These are phyloP conservation scores for Cylindricascospora bacillispora DNA, from an alignment of 1,139 yeast genomes.

Conservation along the genomic window DNA sequence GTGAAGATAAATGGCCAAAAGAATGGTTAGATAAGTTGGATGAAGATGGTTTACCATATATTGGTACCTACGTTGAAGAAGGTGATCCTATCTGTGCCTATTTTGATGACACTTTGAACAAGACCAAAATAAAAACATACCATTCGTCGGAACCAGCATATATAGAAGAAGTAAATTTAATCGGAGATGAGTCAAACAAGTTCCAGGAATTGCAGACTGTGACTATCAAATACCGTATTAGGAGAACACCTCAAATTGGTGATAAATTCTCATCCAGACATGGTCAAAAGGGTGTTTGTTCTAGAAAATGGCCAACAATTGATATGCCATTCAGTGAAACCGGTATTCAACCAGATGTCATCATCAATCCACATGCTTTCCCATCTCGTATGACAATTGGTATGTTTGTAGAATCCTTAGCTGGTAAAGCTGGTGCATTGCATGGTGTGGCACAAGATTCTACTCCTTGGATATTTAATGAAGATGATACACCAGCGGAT, in stretches of 20 bases:
- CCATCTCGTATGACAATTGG: slow-evolving; percentile 99
- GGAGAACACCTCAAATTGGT: slow-evolving; percentile 91
- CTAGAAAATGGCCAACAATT: slow-evolving; percentile 93
- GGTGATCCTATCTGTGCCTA: slow-evolving; percentile 95
- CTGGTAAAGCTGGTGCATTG: slow-evolving; percentile 96
- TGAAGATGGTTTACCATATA: slow-evolving; percentile 82
- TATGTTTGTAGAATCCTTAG: slow-evolving; percentile 95
- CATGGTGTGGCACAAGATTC: slow-evolving; percentile 97
- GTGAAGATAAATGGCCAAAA: slow-evolving; percentile 84
- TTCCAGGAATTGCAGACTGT: slow-evolving; percentile 73
- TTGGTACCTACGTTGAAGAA: slow-evolving; percentile 80
- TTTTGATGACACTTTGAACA: slow-evolving; percentile 82
- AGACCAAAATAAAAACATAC: slow-evolving; percentile 83
- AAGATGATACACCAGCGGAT: slow-evolving; percentile 92
- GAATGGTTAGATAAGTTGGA: slow-evolving; percentile 82
- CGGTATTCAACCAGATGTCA: slow-evolving; percentile 95
- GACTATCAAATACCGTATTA: slow-evolving; percentile 80
- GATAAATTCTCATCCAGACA: slow-evolving; percentile 97
- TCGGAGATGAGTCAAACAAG: slow-evolving; percentile 66
- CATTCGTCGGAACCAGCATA: slow-evolving; percentile 92
- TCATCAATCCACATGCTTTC: slow-evolving; percentile 97
- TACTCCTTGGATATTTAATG: slow-evolving; percentile 92
- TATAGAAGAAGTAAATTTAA: slow-evolving; percentile 85
- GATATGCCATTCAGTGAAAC: slow-evolving; percentile 96
- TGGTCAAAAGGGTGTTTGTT: slow-evolving; percentile 99